These are phyloP conservation scores for Fusarium cyanostomum DNA, from an alignment of 2,329 filamentous ascomycete species.

Conservation along the genomic window DNA sequence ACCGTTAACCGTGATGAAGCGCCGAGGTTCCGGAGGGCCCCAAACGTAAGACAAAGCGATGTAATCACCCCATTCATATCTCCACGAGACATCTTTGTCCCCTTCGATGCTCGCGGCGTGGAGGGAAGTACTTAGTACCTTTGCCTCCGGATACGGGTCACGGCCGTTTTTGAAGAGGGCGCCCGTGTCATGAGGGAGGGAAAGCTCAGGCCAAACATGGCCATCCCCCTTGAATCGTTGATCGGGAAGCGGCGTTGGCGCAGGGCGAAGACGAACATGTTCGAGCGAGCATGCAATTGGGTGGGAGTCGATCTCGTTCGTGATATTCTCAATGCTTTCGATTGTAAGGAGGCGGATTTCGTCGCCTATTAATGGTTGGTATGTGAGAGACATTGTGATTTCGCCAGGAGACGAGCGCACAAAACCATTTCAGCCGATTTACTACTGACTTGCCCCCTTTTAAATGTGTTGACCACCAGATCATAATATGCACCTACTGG, in stretches of 20 bases:
- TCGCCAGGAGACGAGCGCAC: neutral
- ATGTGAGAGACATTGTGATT: neutral
- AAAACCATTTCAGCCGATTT: neutral
- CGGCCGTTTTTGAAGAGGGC: neutral
- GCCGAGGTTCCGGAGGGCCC: neutral
- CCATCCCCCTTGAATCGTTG: neutral
- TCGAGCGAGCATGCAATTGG: neutral
- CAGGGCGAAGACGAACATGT: neutral
- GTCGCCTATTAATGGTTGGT: neutral
- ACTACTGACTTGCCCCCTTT: neutral
- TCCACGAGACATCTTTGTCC: neutral
- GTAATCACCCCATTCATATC: slow-evolving; percentile 5
- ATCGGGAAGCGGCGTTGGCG: accelerated
- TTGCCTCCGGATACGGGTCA: accelerated
- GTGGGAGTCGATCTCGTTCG: no score
- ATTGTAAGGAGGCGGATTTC: neutral
- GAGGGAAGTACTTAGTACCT: neutral
- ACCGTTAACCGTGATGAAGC: neutral
- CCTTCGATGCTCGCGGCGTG: neutral
- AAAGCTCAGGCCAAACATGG: neutral
- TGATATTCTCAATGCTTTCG: neutral
- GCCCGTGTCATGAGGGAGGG: neutral
- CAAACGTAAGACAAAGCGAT: slow-evolving; percentile 6
- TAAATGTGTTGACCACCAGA: neutral
- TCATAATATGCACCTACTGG: no score